Evolutionary conservation across 257 asterid genomes (phyloP), one percentile per base, ranked within the genome.

Genomic region (Penstemon barbatus): DNA sequence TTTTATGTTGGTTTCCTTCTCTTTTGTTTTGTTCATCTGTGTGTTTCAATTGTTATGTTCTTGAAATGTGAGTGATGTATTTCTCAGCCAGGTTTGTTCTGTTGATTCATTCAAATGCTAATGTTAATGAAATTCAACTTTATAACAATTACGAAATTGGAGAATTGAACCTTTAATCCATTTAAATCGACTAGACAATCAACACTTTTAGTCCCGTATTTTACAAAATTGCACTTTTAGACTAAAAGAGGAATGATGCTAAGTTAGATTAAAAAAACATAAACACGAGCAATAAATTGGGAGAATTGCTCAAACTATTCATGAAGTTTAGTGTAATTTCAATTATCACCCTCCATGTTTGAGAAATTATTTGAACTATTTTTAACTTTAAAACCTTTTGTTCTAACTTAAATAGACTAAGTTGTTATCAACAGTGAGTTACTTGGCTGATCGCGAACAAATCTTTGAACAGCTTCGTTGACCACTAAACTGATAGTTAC

Each of bases 241-340:
- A 43, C 57, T 48, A 37, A 44, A 68, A 73, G 53, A 74, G 71
- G 50, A 74, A 53, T 25, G 45, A 19, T 38, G 9, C 53, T 50
- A 46, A 56, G 13, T 64, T 50, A 6, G 41, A 63, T 7, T 71
- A 42, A 8, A 44, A 15, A 68, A 56, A 55, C 68, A 60, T 18
- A 69, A 48, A 66, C 15, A 52, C 4, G 74, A 33, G n/a, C 43
- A 66, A 66, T 12, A 8, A 11, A 48, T 15, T 50, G 11, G 15
- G 6, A 45, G 50, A 25, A 25, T 2, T 25, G 33, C 2, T 25
- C 33, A 25, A 25, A 25, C 33, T 1, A 25, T 2, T 25, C 33
- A 1, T 25, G 33, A 25, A 25, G 33, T 25, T 25, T 25, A 25
- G 33, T 25, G 33, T 25, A 25, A 25, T 25, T 25, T 1, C 33